Evolutionary conservation across 139 green algal genomes (phyloP), one percentile per base, ranked within the genome.

Genomic region (Ettlia oleoabundans): DNA sequence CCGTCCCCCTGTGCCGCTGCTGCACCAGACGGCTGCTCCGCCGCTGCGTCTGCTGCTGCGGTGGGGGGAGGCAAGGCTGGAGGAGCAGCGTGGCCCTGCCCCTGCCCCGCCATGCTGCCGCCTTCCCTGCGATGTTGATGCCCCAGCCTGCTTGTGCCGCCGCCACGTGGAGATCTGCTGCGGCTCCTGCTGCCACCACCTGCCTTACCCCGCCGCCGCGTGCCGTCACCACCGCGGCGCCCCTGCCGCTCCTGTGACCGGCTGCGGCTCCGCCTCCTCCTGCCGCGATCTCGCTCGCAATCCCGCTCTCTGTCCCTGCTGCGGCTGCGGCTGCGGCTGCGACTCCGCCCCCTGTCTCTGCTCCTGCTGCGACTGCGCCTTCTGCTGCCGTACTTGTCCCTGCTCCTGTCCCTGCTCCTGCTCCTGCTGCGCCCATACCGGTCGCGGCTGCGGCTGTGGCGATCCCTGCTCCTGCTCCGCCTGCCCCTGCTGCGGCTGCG

Each of bases 291-390:
- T 40, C 66, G 66, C 18, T 32, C 66, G 37, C 28, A 35, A 19
- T 55, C 66, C 37, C 66, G 66, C 33, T 75, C 40, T 30, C 41
- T 24, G 43, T 55, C 67, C 67, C 70, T 33, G 70, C 70, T 78
- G 26, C 51, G 30, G 70, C 70, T 78, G 55, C 55, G 55, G 15
- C 47, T 58, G 18, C 21, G 15, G 55, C 55, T 65, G 43, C 42
- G 41, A 2, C 66, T 35, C 38, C 38, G 4, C 2, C 35, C 37
- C 8, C 66, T 22, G 19, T 55, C 66, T 3, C 66, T 55, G 66
- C 13, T 41, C 47, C 47, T 64, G 70, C 47, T 42, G 30, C 47
- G 30, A 28, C 51, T 35, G 5, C 42, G 42, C 24, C 24, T 15
- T 7, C 15, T 28, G 38, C 37, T 6, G 10, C 6, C 19, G 1